Evolutionary conservation across 345 rosid genomes (phyloP).

Genomic region (Gossypium stocksii): DNA sequence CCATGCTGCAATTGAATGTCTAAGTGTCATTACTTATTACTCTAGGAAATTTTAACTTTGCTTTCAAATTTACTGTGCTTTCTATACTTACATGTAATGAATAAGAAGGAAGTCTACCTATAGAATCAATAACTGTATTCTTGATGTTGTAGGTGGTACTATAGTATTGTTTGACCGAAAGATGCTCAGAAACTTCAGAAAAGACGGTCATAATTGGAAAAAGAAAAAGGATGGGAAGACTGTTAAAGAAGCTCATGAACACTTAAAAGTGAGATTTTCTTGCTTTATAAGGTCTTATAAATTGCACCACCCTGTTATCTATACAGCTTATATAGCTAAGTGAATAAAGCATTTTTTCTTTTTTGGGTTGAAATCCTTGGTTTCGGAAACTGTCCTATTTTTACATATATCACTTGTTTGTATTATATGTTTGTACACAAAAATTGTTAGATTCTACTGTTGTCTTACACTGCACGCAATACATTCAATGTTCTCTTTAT

Average conservation of each 20-base stretch:
- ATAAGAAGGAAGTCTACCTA: background rate
- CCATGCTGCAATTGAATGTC: background rate
- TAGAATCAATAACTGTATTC: slow-evolving; percentile 6
- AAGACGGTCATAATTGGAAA: slow-evolving; percentile 99
- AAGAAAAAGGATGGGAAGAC: slow-evolving; percentile 99
- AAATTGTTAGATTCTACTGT: background rate
- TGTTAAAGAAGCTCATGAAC: slow-evolving; percentile 98
- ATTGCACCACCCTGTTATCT: background rate
- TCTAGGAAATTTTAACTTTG: background rate
- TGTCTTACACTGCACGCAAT: background rate
- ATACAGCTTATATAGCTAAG: slow-evolving; percentile 2
- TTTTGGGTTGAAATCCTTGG: background rate
- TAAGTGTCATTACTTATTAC: background rate
- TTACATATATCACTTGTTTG: background rate
- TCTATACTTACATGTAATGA: background rate
- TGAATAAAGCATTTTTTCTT: background rate
- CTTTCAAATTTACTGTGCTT: background rate
- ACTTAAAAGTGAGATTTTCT: slow-evolving; percentile 68
- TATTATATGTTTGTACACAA: background rate
- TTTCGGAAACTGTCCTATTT: background rate
- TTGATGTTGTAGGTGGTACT: slow-evolving; percentile 61
- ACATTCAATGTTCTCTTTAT: background rate
- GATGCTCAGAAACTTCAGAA: slow-evolving; percentile 95
- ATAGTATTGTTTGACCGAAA: slow-evolving; percentile 80
- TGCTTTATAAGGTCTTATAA: slow-evolving; percentile 4